A percentile compares a stretch with the other conserved stretches of the same genome.
Conservation (phyloP, 1,284 basidiomycete species). For the Crucibulum cyathiforme region DNA sequence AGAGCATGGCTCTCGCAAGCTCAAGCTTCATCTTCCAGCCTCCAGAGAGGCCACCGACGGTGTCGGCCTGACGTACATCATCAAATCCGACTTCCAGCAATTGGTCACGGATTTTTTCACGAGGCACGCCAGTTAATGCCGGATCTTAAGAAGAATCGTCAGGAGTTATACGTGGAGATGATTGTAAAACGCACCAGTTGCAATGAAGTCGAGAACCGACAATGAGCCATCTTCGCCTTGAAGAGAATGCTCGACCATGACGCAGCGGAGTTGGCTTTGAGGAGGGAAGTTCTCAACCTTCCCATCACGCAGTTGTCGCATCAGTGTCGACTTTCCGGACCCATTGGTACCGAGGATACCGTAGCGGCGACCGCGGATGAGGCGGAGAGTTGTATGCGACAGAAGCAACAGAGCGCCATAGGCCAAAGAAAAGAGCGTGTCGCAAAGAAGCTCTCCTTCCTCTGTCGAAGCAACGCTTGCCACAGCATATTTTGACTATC, state of each 20-base stretch:
- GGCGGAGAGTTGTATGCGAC: slow-evolving; percentile 92
- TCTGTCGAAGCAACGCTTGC: slow-evolving; percentile 56
- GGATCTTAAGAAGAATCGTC: slow-evolving; percentile 51
- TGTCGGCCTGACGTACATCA: slow-evolving; percentile 82
- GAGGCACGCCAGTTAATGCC: slow-evolving; percentile 61
- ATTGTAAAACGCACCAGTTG: slow-evolving; percentile 61
- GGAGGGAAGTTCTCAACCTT: slow-evolving; percentile 98
- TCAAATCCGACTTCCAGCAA: slow-evolving; percentile 92
- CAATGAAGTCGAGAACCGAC: slow-evolving; percentile 89
- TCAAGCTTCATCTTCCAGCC: slow-evolving; percentile 99
- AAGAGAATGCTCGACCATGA: slow-evolving; percentile 96
- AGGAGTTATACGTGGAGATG: slow-evolving; percentile 2
- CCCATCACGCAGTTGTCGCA: slow-evolving; percentile 94
- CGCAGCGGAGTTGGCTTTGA: slow-evolving; percentile 82
- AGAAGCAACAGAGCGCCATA: slow-evolving; percentile 95
- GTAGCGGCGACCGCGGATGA: slow-evolving; percentile 91
- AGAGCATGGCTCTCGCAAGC: slow-evolving; percentile 93
- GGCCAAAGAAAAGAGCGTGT: slow-evolving; percentile 95
- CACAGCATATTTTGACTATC: slow-evolving; percentile 60
- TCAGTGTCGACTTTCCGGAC: slow-evolving; percentile 94
- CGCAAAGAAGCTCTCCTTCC: slow-evolving; percentile 88
- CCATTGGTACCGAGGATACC: slow-evolving; percentile 97
- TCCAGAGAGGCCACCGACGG: slow-evolving; percentile 92
- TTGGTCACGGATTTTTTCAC: slow-evolving; percentile 78
- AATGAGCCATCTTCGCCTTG: slow-evolving; percentile 90